Evolutionary conservation across 208 protist genomes (phyloP), one percentile per base, ranked within the genome.

Genomic region (Trypanosoma avium): DNA sequence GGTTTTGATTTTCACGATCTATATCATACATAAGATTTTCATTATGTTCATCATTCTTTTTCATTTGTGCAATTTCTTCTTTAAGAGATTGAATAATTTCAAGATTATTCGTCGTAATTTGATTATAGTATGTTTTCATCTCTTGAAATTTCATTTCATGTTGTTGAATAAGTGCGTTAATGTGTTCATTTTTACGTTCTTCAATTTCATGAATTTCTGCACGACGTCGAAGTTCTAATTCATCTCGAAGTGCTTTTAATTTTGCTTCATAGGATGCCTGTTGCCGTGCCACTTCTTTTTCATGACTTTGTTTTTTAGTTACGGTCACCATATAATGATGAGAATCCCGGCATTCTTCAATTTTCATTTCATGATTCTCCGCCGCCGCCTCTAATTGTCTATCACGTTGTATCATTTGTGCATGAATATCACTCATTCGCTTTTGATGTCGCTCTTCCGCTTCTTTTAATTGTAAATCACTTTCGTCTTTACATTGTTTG

Each of bases 81-180:
- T 99, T 99, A 7, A 99, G 81, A 2, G 91, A 97, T 55, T 97
- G 88, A 70, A 99, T 99, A 26, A 99, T 96, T 40, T 98, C 97
- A 13, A 99, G 62, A 78, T 99, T 99, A 79, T 98, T 99, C 48
- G 86, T 93, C 0, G 97, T 99, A 69, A 99, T 99, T 69, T 97
- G 92, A 65, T 98, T 98, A 84, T 99, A 99, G 88, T 99, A 99
- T 4, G 77, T 73, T 79, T 99, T 99, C 84, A 98, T 98, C 70
- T 98, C 95, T 30, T 69, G 70, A 73, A 99, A 99, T 22, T 97
- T 95, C 32, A 79, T 75, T 73, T 98, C 92, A 77, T 99, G 98
- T 63, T 98, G 95, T 49, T 67, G 65, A 67, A 99, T 97, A 43
- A 99, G 92, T 54, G 93, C 75, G 63, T 97, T 95, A 64, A 99